Base-by-base conservation (phyloP, 2,329 filamentous ascomycete genomes). In the Ophiostoma novo-ulmi region DNA sequence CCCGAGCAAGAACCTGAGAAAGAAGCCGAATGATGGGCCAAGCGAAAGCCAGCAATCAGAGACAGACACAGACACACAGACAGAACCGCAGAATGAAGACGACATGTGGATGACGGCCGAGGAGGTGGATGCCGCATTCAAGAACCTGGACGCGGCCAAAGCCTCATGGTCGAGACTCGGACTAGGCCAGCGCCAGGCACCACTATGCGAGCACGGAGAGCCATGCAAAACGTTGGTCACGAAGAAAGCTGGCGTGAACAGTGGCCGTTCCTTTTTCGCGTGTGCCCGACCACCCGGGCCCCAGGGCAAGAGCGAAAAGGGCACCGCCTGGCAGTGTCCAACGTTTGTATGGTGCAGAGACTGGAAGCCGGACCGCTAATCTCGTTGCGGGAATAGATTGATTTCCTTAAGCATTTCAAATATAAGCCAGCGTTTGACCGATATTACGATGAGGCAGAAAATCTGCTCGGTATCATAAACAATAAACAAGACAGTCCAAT, bases 221-320 rank as follows among this genome's bases (percentile, higher is more conserved):
- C 91, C 92, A 2, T 98, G 95, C 79, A 91, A 93, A 74, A 92
- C 85, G 74, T 82, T 94, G 69, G 85, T 89, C 22, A 97, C 94
- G 0, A 97, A 94, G 81, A 98, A 98, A 77, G 85, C 92, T 0
- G 95, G 95, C 1, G 82, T 92, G 73, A 99, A 98, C 76, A 89
- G 78, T 80, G 94, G 86, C 5, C 82, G 88, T 48, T 87, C 86
- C 0, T 90, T 90, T 76, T 90, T 86, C 77, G 85, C 88, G 71
- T 90, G 88, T 73, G 78, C 84, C 17, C 85, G 90, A 58, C 95
- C 95, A 4, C 81, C 98, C 1, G 94, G 93, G 0, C 93, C 93
- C 1, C 91, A 89, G 35, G 95, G 93, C 0, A 87, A 90, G 75
- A 95, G 95, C 78, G 94, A 97, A 79, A 90, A 84, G 72, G 90